Evolutionary conservation across 345 rosid genomes (phyloP), one percentile per base, ranked within the genome.

Genomic region (Brassica incana): DNA sequence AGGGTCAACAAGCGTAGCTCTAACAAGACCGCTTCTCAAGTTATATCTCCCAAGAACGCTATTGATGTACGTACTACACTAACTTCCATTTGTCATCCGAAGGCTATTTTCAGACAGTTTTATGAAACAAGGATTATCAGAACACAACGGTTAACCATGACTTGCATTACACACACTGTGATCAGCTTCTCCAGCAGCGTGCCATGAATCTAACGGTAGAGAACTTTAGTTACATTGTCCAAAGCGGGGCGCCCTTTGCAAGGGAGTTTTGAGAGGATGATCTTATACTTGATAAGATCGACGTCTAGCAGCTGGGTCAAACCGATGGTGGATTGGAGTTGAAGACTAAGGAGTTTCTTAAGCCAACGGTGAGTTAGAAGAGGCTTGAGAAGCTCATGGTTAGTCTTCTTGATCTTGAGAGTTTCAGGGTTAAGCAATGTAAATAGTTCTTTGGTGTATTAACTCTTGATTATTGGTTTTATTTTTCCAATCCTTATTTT

Each of bases 161-260:
- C 74, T 77, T 92, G 85, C 97, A 85, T 81, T 91, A 90, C 82
- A 82, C 79, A 33, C 89, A 74, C 78, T 95, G 95, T 97, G 97
- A 92, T 72, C 86, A 82, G 69, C 92, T 91, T 81, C 94, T 91
- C 14, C 90, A 90, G 83, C 91, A 89, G 78, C 88, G 84, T 0
- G 89, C 94, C 0, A 3, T 92, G 56, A 82, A 78, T 45, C 84
- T 91, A 65, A 87, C 88, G 0, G 45, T 83, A 75, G 85, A 87
- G 71, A 84, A 95, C 76, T 90, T 91, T 3, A 78, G 67, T 0
- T 97, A 90, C 54, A 91, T 95, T 92, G 94, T 89, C 66, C 82
- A 72, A 58, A 95, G 95, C 16, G 97, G 99, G 99, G 90, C 89
- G 27, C 97, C 97, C 20, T 95, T 95, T 82, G 97, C 97, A 25